Conservation (phyloP, 176 grass and related monocot genomes). For the Elaeis guineensis region DNA sequence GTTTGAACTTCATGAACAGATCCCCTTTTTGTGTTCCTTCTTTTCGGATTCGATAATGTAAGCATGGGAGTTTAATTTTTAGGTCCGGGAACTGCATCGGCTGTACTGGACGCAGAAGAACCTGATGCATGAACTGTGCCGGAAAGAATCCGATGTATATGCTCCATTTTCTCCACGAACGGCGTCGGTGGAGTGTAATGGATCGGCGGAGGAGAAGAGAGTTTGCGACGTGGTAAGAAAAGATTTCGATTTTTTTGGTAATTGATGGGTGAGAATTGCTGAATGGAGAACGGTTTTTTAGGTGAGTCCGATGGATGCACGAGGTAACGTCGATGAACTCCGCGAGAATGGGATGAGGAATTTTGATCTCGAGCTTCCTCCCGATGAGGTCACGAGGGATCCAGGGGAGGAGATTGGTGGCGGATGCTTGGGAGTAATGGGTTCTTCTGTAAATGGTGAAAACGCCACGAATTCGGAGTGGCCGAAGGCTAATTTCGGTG, state of each 20-base stretch:
- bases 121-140: slow-evolving; percentile 21
- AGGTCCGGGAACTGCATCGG: slow-evolving; percentile 39
- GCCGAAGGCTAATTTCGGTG: background rate
- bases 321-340: background rate
- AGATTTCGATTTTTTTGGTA: background rate
- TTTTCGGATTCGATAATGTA: too few species aligned
- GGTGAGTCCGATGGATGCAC: background rate
- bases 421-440: background rate
- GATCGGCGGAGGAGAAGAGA: background rate
- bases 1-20: background rate
- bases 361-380: background rate
- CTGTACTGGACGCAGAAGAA: slow-evolving; percentile 37
- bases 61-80: background rate
- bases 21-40: background rate
- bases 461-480: background rate
- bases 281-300: background rate
- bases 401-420: background rate
- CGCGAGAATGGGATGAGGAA: background rate
- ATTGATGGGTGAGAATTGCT: background rate
- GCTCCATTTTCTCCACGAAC: background rate
- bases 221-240: background rate
- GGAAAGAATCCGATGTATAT: slow-evolving; percentile 21
- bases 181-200: too few species aligned
- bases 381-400: background rate
- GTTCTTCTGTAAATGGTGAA: background rate